Base-by-base conservation (phyloP, 257 asterid genomes). In the Nicotiana otophora region DNA sequence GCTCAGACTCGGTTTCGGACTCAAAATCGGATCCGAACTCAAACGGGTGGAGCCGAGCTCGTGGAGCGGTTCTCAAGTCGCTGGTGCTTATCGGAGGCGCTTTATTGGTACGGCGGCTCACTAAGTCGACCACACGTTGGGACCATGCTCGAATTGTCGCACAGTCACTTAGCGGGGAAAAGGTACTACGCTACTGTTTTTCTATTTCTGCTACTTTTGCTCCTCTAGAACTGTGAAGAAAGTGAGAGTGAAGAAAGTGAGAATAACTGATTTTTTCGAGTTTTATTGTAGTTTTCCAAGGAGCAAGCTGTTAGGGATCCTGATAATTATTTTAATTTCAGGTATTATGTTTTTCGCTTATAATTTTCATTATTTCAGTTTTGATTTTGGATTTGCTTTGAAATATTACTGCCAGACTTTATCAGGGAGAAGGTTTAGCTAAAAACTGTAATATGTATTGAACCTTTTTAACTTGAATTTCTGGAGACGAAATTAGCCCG, bases 241-340 rank as follows among this genome's bases (percentile, higher is more conserved):
- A 74, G 80, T 26, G 62, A 26, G 14, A 2, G 78, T 74, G 15
- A 57, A 3, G 15, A 33, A 3, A 48, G 80, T 26, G 62, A 26
- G 14, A 2, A 14, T 7, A 46, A 81, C 17, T 81, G 31, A 5
- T 1, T 77, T 65, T 65, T 83, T 81, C 20, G 17, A 54, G 63
- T 82, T 82, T 69, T 7, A 33, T 87, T 85, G 77, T 83, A 96
- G 99, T 93, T 89, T 91, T 92, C 98, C 63, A 89, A 86, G 89
- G 98, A 96, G 86, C 99, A 94, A 87, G 99, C 99, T 23, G 90
- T 94, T 68, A 92, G 97, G 87, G 98, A 96, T 87, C 97, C 99
- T 60, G 98, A 94, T 78, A 96, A 92, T 87, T 96, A 88, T 88
- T 96, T 96, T 91, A 94, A 96, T 89, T 92, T 96, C 86, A 96